Evolutionary conservation across 352 stramenopile species (phyloP).

Genomic region (Globisporangium emineosum): DNA sequence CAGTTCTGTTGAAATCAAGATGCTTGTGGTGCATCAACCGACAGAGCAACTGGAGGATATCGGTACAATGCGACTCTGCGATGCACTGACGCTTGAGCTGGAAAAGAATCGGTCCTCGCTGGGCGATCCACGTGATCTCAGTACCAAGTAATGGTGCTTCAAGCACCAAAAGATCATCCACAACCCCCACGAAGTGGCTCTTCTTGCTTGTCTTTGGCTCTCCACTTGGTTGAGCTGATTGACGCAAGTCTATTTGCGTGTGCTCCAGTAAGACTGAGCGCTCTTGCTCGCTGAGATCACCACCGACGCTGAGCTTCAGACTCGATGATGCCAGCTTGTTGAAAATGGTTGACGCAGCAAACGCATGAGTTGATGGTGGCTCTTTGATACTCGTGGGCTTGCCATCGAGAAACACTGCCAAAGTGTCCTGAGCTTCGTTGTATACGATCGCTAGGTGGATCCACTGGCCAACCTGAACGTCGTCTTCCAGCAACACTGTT

Average conservation of each 20-base stretch:
- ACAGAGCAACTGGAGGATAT: conserved; percentile 38
- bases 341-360: not conserved
- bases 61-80: conserved; percentile 24
- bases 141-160: conserved; percentile 7
- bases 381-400: not conserved
- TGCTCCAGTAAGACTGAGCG: too few relatives aligned
- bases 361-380: too few relatives aligned
- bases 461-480: conserved; percentile 3
- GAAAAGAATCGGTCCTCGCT: conserved; percentile 31
- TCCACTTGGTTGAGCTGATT: not conserved
- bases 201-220: conserved; percentile 1
- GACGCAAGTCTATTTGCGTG: too few relatives aligned
- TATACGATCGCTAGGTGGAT: conserved; percentile 5
- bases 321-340: not conserved
- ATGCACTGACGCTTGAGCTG: conserved; percentile 33
- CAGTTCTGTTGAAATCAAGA: too few relatives aligned
- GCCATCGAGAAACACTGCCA: conserved; percentile 2
- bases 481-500: not conserved
- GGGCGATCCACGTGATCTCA: conserved; percentile 21
- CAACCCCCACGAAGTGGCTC: not conserved
- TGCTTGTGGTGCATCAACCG: conserved; percentile 11
- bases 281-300: conserved; percentile 10
- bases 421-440: not conserved
- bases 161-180: conserved; percentile 37
- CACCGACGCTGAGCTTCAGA: not conserved